Evolutionary conservation across 2,329 filamentous ascomycete species (phyloP), one percentile per base, ranked within the genome.

Genomic region (Ramichloridium luteum): DNA sequence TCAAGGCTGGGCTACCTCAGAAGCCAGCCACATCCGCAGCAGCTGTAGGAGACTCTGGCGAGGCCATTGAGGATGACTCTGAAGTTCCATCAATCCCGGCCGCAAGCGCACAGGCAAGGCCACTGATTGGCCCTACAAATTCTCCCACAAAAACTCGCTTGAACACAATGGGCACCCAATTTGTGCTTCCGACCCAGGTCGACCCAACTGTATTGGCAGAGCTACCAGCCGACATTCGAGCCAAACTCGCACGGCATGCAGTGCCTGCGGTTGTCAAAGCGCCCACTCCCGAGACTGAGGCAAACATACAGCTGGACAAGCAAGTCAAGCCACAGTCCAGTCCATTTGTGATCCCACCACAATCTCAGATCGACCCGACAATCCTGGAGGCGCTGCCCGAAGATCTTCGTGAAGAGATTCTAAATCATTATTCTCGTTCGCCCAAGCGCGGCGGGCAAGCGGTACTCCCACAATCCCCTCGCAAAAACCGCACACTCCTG

Each of bases 101-200:
- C 1, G 39, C 50, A 2, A 37, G 46, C 5, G 43, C 50, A 20
- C 35, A 38, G 30, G 48, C 39, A 20, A 45, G 33, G 48, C 57
- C 28, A 39, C 57, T 27, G 10, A 34, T 43, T 11, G 38, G 38
- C 29, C 39, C 41, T 2, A n/a, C n/a, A n/a, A 42, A 36, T 12
- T 80, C 52, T 37, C 60, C 41, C 61, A 72, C 56, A 61, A 79
- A 59, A 13, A 78, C 69, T 39, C 77, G 77, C 1, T 61, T 93
- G 13, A 93, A 94, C 48, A 70, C 83, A 3, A 65, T 74, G 3
- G 84, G 88, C 2, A 93, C 88, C 0, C 90, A 98, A 48, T 98
- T 98, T 48, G 73, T 96, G 28, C 66, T 98, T 45, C 90, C 90
- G 0, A 72, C 72, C 1, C 82, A 93, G 44, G 70, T 81, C 2